A percentile compares a stretch with the other conserved stretches of the same genome.
phyloP scores from a whole-genome alignment of 108 stramenopile genomes.

The Stephanodiscus triporus region DNA sequence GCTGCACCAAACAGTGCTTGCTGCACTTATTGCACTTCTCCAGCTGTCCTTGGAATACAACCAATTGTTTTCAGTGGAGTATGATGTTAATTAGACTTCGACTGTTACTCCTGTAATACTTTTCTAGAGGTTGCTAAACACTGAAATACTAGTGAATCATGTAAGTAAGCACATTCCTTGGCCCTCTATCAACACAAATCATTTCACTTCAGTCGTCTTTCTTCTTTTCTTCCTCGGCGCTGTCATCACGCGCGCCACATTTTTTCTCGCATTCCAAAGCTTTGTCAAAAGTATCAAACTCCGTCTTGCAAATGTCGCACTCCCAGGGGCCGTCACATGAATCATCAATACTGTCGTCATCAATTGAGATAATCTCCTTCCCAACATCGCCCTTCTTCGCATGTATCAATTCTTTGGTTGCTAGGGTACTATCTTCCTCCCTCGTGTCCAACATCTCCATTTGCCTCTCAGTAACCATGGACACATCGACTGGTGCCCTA shows the following conservation, averaged over 20 bases:
- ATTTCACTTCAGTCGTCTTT: not conserved
- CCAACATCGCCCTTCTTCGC: not conserved
- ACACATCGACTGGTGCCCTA: not conserved
- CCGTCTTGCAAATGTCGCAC: not conserved
- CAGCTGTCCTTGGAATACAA: slow-evolving; percentile 7
- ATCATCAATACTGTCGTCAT: not conserved
- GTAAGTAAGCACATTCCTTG: too few species aligned
- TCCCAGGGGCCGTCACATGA: not conserved
- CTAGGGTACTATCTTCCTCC: not conserved
- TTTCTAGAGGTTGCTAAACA: too few species aligned
- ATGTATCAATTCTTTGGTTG: too few species aligned
- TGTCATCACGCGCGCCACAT: not conserved
- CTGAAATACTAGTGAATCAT: too few species aligned
- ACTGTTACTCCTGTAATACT: too few species aligned
- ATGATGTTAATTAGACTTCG: slow-evolving; percentile 3
- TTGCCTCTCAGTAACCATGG: not conserved
- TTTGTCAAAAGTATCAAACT: not conserved
- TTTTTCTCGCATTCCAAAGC: not conserved
- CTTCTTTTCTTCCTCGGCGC: not conserved
- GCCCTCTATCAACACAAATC: too few species aligned
- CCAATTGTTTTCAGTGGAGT: slow-evolving; percentile 12
- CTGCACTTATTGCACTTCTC: slow-evolving; percentile 7
- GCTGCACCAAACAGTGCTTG: slow-evolving; percentile 11
- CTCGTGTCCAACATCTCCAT: not conserved
- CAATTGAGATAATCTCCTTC: not conserved